Evolutionary conservation across 83 land plant genomes (phyloP), one percentile per base, ranked within the genome.

Genomic region (Diphasiastrum complanatum): DNA sequence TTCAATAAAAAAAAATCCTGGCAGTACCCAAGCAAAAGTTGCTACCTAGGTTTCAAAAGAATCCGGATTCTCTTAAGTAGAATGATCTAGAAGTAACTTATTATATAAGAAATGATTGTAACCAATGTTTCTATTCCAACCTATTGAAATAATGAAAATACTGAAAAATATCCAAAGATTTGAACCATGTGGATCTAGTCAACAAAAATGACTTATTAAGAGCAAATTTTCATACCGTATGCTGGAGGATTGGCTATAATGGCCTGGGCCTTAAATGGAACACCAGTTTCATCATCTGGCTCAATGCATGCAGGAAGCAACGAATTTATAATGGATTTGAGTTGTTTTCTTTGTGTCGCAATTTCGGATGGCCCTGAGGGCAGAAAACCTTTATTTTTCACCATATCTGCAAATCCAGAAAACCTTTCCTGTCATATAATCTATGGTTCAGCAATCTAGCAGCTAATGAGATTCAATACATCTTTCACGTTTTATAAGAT

Each of bases 191-290:
- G n/a, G n/a, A n/a, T n/a, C n/a, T n/a, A n/a, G n/a, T n/a, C n/a
- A n/a, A n/a, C n/a, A n/a, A n/a, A n/a, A n/a, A n/a, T n/a, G n/a
- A n/a, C n/a, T n/a, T n/a, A n/a, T n/a, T n/a, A n/a, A n/a, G n/a
- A n/a, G n/a, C n/a, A n/a, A n/a, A n/a, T n/a, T n/a, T n/a, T n/a
- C 43, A 31, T 66, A 93, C 98, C 99, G 73, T 85, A 93, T 45
- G 96, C 88, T 64, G 99, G 92, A 78, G 96, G 92, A 64, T 93
- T 93, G 54, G 99, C 91, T 74, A 93, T 93, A 24, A 93, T 81
- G 52, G 96, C 99, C 65, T 93, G 99, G 36, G 99, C 89, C 68
- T 72, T 71, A 62, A 93, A 93, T 57, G 89, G 81, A 12, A 70
- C 59, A 34, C 82, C 84, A 40, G 85, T 56, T 33, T 81, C 84